phyloP scores from a whole-genome alignment of 1,284 basidiomycete genomes.

The Tausonia pullulans region DNA sequence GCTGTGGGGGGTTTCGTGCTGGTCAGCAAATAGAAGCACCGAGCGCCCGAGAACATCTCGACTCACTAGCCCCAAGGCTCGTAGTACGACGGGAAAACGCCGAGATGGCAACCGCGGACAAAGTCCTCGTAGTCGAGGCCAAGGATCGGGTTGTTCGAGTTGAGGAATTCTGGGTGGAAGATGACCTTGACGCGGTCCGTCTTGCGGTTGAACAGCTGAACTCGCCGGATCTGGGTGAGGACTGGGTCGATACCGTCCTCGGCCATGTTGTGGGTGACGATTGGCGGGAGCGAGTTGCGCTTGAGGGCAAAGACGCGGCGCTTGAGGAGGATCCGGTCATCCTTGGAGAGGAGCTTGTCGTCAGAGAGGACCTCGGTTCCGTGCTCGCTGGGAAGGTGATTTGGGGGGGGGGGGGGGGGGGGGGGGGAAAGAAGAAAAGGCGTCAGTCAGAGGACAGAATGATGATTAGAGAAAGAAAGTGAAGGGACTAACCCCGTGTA shows the following conservation, averaged over 20 bases:
- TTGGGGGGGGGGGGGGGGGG: too few relatives aligned
- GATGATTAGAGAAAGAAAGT: background rate
- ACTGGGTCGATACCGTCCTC: constrained; percentile 89
- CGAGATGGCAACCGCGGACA: constrained; percentile 91
- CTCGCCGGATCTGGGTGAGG: constrained; percentile 83
- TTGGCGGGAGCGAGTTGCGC: constrained; percentile 80
- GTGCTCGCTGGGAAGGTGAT: constrained; percentile 46
- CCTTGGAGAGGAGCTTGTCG: constrained; percentile 68
- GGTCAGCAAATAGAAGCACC: background rate
- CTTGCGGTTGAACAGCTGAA: constrained; percentile 77
- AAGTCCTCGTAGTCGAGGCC: constrained; percentile 98
- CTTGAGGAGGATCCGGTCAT: constrained; percentile 93
- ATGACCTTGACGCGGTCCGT: constrained; percentile 87
- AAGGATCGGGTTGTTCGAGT: constrained; percentile 92
- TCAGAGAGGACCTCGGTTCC: constrained; percentile 59
- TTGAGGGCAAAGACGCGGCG: constrained; percentile 92
- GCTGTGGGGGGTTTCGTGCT: constrained; percentile 3
- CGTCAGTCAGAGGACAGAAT: background rate
- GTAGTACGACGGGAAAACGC: constrained; percentile 91
- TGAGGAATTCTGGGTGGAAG: constrained; percentile 98
- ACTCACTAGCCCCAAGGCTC: constrained; percentile 64
- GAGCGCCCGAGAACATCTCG: background rate
- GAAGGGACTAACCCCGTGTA: constrained; percentile 60
- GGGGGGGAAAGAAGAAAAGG: background rate
- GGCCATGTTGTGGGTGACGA: constrained; percentile 96